A percentile compares a stretch with the other conserved stretches of the same genome.
Evolutionary conservation across 345 rosid species (phyloP).

Genomic region (Populus euphratica): DNA sequence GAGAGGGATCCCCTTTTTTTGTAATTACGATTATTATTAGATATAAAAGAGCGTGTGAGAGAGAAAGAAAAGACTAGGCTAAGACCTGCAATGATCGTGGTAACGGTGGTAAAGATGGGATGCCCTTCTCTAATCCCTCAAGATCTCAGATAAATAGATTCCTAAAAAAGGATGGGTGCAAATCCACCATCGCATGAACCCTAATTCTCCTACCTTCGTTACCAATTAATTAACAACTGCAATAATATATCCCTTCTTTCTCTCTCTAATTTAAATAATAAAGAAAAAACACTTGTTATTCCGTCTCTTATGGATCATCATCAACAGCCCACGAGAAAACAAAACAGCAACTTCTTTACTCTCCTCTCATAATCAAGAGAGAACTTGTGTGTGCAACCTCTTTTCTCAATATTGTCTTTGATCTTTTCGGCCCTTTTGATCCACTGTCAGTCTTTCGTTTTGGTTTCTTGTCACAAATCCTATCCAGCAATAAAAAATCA

Average conservation of each 20-base stretch:
- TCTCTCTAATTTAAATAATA: not conserved
- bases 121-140: too few species aligned
- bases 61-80: too few species aligned
- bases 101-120: too few species aligned
- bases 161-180: not conserved
- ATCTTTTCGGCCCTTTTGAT: slow-evolving; percentile 8
- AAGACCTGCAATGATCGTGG: too few species aligned
- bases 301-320: slow-evolving; percentile 32
- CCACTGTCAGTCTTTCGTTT: not conserved
- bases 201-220: too few species aligned
- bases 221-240: not conserved
- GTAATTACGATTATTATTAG: too few species aligned
- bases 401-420: slow-evolving; percentile 20
- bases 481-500: not conserved
- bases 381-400: slow-evolving; percentile 20
- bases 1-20: too few species aligned
- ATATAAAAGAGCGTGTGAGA: too few species aligned
- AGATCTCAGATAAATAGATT: not conserved
- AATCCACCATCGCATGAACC: too few species aligned
- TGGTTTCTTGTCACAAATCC: slow-evolving; percentile 11
- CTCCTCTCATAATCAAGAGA: slow-evolving; percentile 35
- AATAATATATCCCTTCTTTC: not conserved
- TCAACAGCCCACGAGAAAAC: slow-evolving; percentile 8
- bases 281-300: too few species aligned
- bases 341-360: slow-evolving; percentile 13